phyloP scores from a whole-genome alignment of 1,139 yeast genomes.

The Suhomyces atakaporum region DNA sequence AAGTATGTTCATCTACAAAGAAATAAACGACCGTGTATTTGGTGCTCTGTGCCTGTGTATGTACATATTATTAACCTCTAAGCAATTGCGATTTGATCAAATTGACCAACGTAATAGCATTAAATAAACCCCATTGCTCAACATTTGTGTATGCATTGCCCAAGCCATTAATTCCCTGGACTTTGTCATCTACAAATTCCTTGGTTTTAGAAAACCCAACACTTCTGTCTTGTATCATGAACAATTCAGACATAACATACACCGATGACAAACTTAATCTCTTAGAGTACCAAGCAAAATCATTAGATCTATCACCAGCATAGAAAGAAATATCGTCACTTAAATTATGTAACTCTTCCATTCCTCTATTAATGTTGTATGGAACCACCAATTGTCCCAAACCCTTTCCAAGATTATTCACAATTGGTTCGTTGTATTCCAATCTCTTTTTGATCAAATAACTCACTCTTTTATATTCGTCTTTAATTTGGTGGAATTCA shows the following conservation, averaged over 20 bases:
- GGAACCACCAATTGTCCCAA: conserved; percentile 59
- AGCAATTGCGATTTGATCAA: conserved; percentile 68
- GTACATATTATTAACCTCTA: conserved; percentile 48
- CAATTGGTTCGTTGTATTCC: conserved; percentile 58
- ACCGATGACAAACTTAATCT: conserved; percentile 68
- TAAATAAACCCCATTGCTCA: conserved; percentile 77
- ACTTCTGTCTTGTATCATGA: conserved; percentile 79
- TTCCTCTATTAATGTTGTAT: conserved; percentile 47
- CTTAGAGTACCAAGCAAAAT: conserved; percentile 92
- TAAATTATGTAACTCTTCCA: conserved; percentile 70
- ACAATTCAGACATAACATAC: conserved; percentile 73
- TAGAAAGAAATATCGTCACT: conserved; percentile 82
- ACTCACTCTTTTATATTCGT: conserved; percentile 62
- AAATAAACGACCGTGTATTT: too few species aligned
- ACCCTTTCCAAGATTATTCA: conserved; percentile 47
- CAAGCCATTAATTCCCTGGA: conserved; percentile 53
- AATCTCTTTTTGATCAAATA: conserved; percentile 63
- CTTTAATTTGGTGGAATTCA: conserved; percentile 28
- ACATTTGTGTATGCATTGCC: conserved; percentile 63
- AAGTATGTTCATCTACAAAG: too few species aligned
- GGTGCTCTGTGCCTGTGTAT: too few species aligned
- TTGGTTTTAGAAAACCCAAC: conserved; percentile 55
- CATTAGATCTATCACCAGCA: conserved; percentile 81
- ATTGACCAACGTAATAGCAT: conserved; percentile 65
- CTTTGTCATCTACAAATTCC: conserved; percentile 62